Conservation (phyloP, 2,329 filamentous ascomycete species). For the Sclerotinia minor region DNA sequence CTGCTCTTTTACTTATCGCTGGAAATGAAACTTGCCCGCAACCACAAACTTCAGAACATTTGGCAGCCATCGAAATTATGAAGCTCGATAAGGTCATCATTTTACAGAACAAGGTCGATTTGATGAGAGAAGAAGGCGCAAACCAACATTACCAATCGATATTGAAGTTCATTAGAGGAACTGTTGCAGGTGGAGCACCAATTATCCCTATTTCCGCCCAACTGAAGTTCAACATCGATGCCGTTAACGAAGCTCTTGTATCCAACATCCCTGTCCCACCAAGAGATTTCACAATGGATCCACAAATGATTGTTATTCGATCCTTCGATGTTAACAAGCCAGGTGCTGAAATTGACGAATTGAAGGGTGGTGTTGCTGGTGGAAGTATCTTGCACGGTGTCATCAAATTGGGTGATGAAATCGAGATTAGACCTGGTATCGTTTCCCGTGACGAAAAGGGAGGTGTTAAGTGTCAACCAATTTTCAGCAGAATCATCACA, state of each 20-base stretch:
- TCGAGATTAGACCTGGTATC: slow-evolving; percentile 98
- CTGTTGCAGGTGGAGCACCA: slow-evolving; percentile 89
- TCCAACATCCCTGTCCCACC: slow-evolving; percentile 90
- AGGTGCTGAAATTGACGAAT: slow-evolving; percentile 95
- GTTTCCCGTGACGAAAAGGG: slow-evolving; percentile 93
- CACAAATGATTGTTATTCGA: slow-evolving; percentile 98
- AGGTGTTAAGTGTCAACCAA: slow-evolving; percentile 93
- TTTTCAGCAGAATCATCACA: slow-evolving; percentile 91
- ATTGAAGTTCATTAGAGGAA: slow-evolving; percentile 96
- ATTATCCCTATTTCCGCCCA: slow-evolving; percentile 97
- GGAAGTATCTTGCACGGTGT: slow-evolving; percentile 96
- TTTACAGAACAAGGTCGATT: slow-evolving; percentile 98
- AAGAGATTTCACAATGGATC: slow-evolving; percentile 86
- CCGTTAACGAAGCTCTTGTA: slow-evolving; percentile 93
- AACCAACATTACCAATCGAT: slow-evolving; percentile 95
- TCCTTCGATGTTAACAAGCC: slow-evolving; percentile 99
- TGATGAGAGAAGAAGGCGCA: slow-evolving; percentile 95
- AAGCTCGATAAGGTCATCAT: slow-evolving; percentile 99
- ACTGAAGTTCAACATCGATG: slow-evolving; percentile 99
- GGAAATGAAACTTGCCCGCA: slow-evolving; percentile 98
- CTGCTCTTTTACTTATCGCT: slow-evolving; percentile 90
- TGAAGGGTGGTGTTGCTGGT: slow-evolving; percentile 98
- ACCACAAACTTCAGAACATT: slow-evolving; percentile 96
- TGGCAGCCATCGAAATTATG: slow-evolving; percentile 99
- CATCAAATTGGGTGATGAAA: slow-evolving; percentile 94